phyloP scores from a whole-genome alignment of 331 rosid species.

The Rosa hybrid region DNA sequence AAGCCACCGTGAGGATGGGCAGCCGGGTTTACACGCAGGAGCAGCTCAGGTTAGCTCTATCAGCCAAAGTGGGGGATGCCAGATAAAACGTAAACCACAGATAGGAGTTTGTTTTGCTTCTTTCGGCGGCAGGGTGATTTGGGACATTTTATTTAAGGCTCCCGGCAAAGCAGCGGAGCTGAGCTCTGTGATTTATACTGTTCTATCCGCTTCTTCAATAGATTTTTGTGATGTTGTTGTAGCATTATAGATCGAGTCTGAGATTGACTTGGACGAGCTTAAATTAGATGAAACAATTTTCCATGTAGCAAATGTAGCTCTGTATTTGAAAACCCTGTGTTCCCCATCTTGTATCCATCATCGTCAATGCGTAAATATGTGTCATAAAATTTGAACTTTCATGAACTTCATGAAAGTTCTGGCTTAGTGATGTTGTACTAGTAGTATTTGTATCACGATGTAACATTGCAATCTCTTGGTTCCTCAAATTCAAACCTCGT shows the following conservation, averaged over 20 bases:
- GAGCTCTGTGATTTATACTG: conserved; percentile 36
- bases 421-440: not conserved
- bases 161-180: conserved; percentile 36
- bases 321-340: not conserved
- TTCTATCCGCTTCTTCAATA: not conserved
- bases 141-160: conserved; percentile 66
- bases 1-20: conserved; percentile 92
- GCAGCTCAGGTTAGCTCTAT: conserved; percentile 69
- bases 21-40: conserved; percentile 84
- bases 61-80: conserved; percentile 58
- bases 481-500: not conserved
- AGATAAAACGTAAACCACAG: not conserved
- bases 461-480: not conserved
- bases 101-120: not conserved
- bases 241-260: conserved; percentile 30
- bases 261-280: conserved; percentile 19
- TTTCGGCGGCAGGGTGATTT: conserved; percentile 7
- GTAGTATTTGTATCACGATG: not conserved
- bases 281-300: conserved; percentile 29
- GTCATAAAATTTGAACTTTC: too few relatives aligned
- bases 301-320: not conserved
- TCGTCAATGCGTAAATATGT: not conserved
- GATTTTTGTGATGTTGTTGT: conserved; percentile 8
- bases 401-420: not conserved
- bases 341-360: not conserved